phyloP scores from a whole-genome alignment of 371 early-diverging fungal species.

The Entomophthora muscae region DNA sequence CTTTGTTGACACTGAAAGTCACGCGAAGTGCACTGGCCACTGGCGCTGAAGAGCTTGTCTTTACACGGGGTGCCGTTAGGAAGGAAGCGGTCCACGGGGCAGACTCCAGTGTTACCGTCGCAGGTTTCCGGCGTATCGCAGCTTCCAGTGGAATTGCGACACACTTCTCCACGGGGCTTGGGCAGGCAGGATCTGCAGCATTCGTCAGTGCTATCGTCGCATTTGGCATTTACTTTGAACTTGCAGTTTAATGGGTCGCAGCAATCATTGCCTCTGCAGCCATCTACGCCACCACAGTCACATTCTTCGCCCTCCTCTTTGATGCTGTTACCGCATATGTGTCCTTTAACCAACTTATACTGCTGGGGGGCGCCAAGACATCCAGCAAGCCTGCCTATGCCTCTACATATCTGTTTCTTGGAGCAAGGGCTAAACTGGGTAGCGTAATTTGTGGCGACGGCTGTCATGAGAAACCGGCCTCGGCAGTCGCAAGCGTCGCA shows the following conservation, averaged over 20 bases:
- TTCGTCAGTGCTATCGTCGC: conserved; percentile 63
- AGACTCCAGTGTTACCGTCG: conserved; percentile 45
- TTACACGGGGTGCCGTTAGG: conserved; percentile 52
- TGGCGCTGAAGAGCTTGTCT: conserved; percentile 54
- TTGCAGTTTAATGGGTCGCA: conserved; percentile 69
- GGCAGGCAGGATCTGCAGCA: conserved; percentile 69
- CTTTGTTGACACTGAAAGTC: conserved; percentile 77
- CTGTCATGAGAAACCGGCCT: conserved; percentile 63
- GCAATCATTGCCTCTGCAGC: conserved; percentile 53
- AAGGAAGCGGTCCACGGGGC: conserved; percentile 52
- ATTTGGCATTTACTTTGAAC: conserved; percentile 50
- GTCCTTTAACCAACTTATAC: no score
- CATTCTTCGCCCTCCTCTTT: conserved; percentile 81
- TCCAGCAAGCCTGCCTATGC: conserved; percentile 22
- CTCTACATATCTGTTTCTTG: conserved; percentile 40
- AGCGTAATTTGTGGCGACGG: conserved; percentile 52
- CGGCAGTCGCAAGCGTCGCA: conserved; percentile 39
- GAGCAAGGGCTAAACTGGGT: conserved; percentile 52
- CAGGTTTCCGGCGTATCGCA: conserved; percentile 80
- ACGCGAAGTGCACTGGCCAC: conserved; percentile 75
- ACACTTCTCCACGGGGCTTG: conserved; percentile 33
- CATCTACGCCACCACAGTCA: conserved; percentile 63
- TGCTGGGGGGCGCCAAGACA: no score
- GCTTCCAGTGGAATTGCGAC: conserved; percentile 48
- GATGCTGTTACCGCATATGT: conserved; percentile 90